These are phyloP conservation scores for Tephrocybe sp. DNA, from an alignment of 768 basidiomycete species.

Conservation along the genomic window DNA sequence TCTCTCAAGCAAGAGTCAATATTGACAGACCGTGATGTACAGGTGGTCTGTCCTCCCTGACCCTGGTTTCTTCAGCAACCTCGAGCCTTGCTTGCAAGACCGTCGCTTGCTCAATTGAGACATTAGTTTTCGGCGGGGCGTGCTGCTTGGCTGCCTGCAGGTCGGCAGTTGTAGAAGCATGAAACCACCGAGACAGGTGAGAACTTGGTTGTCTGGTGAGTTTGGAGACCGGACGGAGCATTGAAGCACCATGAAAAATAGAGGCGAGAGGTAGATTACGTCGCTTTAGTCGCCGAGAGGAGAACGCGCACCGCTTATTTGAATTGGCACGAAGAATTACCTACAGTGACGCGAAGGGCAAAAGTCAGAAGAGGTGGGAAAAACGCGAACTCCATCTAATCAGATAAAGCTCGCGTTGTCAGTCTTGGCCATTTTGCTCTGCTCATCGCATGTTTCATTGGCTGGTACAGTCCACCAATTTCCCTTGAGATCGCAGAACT, in stretches of 20 bases:
- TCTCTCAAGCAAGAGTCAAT: not conserved
- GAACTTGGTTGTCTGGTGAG: constrained; percentile 22
- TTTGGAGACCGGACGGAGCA: constrained; percentile 21
- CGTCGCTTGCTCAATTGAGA: constrained; percentile 3
- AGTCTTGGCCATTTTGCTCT: no score
- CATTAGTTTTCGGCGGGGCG: not conserved
- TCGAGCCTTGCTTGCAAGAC: not conserved
- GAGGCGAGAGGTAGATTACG: not conserved
- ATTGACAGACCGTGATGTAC: constrained; percentile 12
- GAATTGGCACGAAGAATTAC: not conserved
- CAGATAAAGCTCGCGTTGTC: constrained; percentile 8
- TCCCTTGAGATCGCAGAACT: no score
- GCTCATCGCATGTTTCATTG: no score
- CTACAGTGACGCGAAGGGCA: not conserved
- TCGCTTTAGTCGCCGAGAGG: not conserved
- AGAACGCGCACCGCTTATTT: no score
- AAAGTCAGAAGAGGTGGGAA: constrained; percentile 7
- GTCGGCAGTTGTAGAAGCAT: constrained; percentile 21
- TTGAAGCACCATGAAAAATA: constrained; percentile 21
- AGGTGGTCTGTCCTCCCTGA: constrained; percentile 3
- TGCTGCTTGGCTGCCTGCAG: constrained; percentile 22
- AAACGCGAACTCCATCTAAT: constrained; percentile 14
- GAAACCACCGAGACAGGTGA: constrained; percentile 32
- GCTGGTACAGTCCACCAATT: no score
- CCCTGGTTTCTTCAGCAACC: constrained; percentile 2